Conservation (phyloP, 257 asterid genomes). For the Henckelia pumila region DNA sequence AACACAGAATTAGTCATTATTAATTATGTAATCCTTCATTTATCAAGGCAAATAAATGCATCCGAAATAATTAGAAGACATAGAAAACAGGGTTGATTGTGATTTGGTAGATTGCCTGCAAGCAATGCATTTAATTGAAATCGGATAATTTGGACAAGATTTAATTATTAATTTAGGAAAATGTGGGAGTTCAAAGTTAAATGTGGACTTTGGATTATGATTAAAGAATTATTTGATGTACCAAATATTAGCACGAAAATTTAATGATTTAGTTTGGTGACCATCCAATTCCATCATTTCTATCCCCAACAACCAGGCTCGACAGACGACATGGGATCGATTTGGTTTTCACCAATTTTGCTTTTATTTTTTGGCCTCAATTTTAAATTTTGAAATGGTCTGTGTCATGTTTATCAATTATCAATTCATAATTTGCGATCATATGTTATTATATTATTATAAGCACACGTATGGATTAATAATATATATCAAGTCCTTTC, state of each 20-base stretch:
- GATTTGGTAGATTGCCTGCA: background rate
- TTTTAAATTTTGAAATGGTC: slow-evolving; percentile 4
- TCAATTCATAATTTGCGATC: too few species aligned
- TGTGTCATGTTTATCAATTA: too few species aligned
- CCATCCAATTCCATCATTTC: slow-evolving; percentile 29
- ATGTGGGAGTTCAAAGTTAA: slow-evolving; percentile 21
- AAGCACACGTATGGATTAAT: too few species aligned
- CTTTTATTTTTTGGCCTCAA: background rate
- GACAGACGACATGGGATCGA: slow-evolving; percentile 35
- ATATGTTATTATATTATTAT: too few species aligned
- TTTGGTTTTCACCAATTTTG: slow-evolving; percentile 24
- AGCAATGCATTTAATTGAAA: background rate
- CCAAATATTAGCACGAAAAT: slow-evolving; percentile 14
- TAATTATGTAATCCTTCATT: too few species aligned
- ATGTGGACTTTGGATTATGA: background rate
- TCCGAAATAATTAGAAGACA: background rate
- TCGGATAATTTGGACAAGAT: slow-evolving; percentile 29
- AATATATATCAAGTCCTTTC: too few species aligned
- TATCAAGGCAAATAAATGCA: too few species aligned
- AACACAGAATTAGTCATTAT: too few species aligned
- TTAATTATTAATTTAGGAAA: slow-evolving; percentile 9
- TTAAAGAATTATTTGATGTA: background rate
- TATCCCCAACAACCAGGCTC: slow-evolving; percentile 56
- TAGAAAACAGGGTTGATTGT: background rate
- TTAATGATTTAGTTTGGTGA: slow-evolving; percentile 47